A percentile compares a stretch with the other conserved stretches of the same genome.
phyloP scores from a whole-genome alignment of 305 asterid species.

The Coffea humblotiana region DNA sequence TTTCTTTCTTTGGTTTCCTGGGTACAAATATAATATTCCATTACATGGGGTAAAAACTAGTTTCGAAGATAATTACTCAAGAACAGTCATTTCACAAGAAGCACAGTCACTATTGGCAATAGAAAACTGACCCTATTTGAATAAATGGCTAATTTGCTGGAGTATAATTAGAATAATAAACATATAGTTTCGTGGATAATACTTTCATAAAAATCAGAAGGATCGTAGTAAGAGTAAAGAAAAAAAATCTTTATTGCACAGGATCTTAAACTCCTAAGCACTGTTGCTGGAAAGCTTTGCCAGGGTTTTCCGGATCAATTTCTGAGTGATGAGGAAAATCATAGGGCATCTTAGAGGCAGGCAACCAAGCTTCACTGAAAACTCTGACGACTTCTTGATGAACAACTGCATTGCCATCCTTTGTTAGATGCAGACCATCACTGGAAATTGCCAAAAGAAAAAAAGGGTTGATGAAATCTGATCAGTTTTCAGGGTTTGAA shows the following conservation, averaged over 20 bases:
- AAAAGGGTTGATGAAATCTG: not conserved
- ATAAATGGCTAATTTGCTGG: not conserved
- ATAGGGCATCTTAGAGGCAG: conserved; percentile 49
- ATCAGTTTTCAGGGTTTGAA: not conserved
- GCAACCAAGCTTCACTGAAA: conserved; percentile 51
- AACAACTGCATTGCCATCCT: conserved; percentile 70
- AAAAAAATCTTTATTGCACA: not conserved
- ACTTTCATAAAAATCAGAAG: not conserved
- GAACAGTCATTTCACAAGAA: no score
- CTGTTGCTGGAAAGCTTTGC: conserved; percentile 49
- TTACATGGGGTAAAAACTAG: no score
- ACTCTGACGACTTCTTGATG: conserved; percentile 47
- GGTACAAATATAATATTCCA: no score
- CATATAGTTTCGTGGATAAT: not conserved
- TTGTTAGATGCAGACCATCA: conserved; percentile 78
- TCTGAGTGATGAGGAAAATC: conserved; percentile 74
- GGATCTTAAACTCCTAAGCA: conserved; percentile 27
- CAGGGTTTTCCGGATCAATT: conserved; percentile 61
- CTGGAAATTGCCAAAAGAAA: conserved; percentile 28
- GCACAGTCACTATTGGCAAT: not conserved
- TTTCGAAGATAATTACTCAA: no score
- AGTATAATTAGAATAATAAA: no score
- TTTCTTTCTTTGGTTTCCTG: no score
- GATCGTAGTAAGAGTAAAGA: not conserved
- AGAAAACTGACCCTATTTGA: not conserved